phyloP scores from a whole-genome alignment of 352 stramenopile species.

The Phytopythium helicoides region DNA sequence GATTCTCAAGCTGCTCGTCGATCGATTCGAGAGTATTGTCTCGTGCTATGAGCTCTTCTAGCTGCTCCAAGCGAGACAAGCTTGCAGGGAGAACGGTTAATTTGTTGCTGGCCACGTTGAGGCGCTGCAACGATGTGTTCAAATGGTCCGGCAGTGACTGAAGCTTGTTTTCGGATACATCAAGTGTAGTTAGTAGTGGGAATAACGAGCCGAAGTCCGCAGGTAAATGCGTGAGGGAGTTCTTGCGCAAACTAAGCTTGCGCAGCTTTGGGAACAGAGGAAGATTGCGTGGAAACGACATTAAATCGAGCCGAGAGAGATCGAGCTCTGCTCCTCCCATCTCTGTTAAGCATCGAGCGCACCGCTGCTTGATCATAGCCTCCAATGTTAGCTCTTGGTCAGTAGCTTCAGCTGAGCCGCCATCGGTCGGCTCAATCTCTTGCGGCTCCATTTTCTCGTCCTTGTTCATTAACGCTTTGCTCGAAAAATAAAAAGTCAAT shows the following conservation, averaged over 20 bases:
- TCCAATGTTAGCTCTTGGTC: background rate
- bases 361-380: constrained; percentile 11
- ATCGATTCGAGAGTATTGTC: constrained; percentile 39
- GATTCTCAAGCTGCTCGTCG: constrained; percentile 18
- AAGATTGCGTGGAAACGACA: constrained; percentile 25
- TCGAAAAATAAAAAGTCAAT: background rate
- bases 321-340: constrained; percentile 40
- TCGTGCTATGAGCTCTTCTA: constrained; percentile 45
- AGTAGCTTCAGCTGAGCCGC: background rate
- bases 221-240: constrained; percentile 32
- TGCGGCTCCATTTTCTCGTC: background rate
- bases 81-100: constrained; percentile 25
- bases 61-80: constrained; percentile 22
- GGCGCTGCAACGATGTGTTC: constrained; percentile 32
- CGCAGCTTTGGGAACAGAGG: constrained; percentile 35
- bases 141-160: constrained; percentile 30
- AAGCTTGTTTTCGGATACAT: constrained; percentile 38
- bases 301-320: constrained; percentile 41
- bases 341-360: constrained; percentile 16
- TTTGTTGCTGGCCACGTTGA: constrained; percentile 42
- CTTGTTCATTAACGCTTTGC: background rate
- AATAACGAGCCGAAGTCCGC: constrained; percentile 27
- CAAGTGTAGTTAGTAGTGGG: constrained; percentile 37
- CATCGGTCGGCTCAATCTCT: background rate
- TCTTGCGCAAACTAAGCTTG: constrained; percentile 46